Percentiles rank a stretch among this genome's conserved stretches.
These are phyloP conservation scores for Coniferiporia weirii DNA, from an alignment of 1,284 basidiomycete genomes.

Conservation along the genomic window DNA sequence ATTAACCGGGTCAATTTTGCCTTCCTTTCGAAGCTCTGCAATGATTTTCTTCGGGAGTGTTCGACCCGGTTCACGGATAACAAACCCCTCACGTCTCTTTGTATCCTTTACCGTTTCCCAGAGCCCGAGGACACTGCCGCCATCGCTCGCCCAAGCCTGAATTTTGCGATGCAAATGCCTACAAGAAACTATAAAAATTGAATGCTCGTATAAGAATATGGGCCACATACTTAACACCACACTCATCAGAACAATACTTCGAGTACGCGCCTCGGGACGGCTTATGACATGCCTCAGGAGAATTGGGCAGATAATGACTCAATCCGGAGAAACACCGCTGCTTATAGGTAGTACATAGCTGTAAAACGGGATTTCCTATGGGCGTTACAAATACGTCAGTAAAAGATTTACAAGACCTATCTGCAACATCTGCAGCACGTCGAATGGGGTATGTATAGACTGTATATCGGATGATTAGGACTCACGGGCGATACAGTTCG, in stretches of 20 bases:
- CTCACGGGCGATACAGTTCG: conserved; percentile 68
- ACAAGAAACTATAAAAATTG: background rate
- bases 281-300: conserved; percentile 65
- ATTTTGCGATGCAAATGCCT: conserved; percentile 54
- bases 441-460: background rate
- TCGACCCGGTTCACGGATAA: conserved; percentile 32
- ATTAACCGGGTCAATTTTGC: background rate
- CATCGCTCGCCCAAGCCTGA: conserved; percentile 50
- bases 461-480: conserved; percentile 16
- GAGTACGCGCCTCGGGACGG: conserved; percentile 74
- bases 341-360: conserved; percentile 74
- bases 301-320: conserved; percentile 52
- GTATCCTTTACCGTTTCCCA: conserved; percentile 70
- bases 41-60: conserved; percentile 14
- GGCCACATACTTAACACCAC: conserved; percentile 51
- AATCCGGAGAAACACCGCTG: conserved; percentile 64
- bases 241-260: conserved; percentile 81
- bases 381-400: conserved; percentile 12
- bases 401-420: conserved; percentile 2
- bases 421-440: background rate
- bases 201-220: background rate
- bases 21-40: conserved; percentile 10
- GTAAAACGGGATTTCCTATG: conserved; percentile 54
- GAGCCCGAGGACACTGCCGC: conserved; percentile 53
- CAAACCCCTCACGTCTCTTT: conserved; percentile 62